Percentiles rank a stretch among this genome's conserved stretches.
Conservation (phyloP, 2,329 filamentous ascomycete genomes). For the Sordariomycetes sp. region DNA sequence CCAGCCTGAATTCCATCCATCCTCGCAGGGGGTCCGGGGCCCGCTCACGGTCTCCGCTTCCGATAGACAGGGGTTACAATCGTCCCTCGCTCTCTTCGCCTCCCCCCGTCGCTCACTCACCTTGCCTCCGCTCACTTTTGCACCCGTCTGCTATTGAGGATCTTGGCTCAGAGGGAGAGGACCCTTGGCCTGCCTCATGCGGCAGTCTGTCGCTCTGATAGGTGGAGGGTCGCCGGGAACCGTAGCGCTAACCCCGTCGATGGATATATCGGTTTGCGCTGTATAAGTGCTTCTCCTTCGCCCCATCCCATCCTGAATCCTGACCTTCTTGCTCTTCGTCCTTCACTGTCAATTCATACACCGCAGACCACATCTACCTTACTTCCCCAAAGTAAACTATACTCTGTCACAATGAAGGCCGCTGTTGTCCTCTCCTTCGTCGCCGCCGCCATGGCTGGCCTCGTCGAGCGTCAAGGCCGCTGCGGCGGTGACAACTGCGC, state of each 20-base stretch:
- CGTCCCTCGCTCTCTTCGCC: too few species aligned
- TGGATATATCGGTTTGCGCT: background rate
- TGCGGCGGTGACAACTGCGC: conserved; percentile 37
- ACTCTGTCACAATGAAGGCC: conserved; percentile 29
- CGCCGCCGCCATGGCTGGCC: conserved; percentile 23
- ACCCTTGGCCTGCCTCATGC: conserved; percentile 17
- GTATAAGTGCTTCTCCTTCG: conserved; percentile 1
- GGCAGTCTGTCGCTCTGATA: conserved; percentile 14
- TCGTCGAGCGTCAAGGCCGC: conserved; percentile 22
- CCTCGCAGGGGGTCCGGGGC: too few species aligned
- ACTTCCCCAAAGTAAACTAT: background rate
- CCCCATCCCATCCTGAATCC: conserved; percentile 4
- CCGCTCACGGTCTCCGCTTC: too few species aligned
- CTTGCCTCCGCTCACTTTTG: too few species aligned
- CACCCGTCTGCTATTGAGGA: too few species aligned
- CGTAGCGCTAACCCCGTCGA: background rate
- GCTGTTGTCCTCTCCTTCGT: conserved; percentile 25
- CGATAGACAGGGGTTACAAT: too few species aligned
- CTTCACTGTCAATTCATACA: conserved; percentile 4
- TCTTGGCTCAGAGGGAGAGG: too few species aligned
- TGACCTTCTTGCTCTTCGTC: conserved; percentile 1
- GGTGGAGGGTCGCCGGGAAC: conserved; percentile 10
- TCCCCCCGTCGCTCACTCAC: too few species aligned
- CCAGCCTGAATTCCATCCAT: too few species aligned
- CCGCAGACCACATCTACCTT: conserved; percentile 3